Evolutionary conservation across 2,329 filamentous ascomycete species (phyloP), one percentile per base, ranked within the genome.

Genomic region (Sphaerulina musiva): DNA sequence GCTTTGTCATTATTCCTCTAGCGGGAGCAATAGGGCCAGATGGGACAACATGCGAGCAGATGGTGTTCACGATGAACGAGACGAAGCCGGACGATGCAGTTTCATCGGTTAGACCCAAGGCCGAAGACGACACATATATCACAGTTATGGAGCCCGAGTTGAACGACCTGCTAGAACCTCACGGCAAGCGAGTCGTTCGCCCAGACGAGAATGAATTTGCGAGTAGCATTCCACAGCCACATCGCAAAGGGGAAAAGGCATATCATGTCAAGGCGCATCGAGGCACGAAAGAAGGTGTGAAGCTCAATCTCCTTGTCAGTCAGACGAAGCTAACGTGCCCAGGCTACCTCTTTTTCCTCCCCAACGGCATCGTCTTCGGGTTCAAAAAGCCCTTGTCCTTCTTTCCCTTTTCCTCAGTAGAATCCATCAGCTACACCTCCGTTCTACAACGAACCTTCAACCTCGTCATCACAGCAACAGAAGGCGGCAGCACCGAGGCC

Each of bases 401-500:
- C 70, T 83, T 84, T 64, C 75, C 80, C 7, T 83, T 85, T 56
- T 75, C 78, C 46, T 72, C 74, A 36, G 75, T 85, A 54, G 78
- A 80, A 48, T 78, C 78, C 20, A 77, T 84, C 44, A 81, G 79
- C 39, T 85, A 84, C 70, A 84, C 81, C 3, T 80, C 79, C 40
- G 79, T 85, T 14, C 72, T 85, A 6, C 81, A 83, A 61, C 78
- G 82, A 34, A 85, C 82, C 0, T 85, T 85, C 72, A 85, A 85
- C 62, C 75, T 85, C 34, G 81, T 81, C 61, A 76, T 85, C 53
- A 65, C 73, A 12, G 54, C 60, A 6, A 57, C 55, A 10, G 54
- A 59, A 11, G 41, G 53, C 10, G 53, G 56, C 32, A 29, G 46
- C 11, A 17, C 51, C 3, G 62, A 64, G 23, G 54, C 54, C 1